A percentile compares a stretch with the other conserved stretches of the same genome.
Conservation (phyloP, 2,329 filamentous ascomycete species). For the Nigrospora oryzae region DNA sequence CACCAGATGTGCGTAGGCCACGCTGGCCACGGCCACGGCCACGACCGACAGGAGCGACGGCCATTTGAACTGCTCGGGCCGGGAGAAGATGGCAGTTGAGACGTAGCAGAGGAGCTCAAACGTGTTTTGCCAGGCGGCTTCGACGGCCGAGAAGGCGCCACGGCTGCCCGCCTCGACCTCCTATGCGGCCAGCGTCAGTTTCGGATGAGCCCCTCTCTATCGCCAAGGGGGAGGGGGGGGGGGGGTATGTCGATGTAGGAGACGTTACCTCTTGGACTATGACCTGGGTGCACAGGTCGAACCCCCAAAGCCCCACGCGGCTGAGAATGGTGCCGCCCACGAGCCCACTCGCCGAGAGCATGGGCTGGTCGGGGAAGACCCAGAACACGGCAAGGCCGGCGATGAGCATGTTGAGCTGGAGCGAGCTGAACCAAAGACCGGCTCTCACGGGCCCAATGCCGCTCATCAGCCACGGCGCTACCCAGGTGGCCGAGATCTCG, state of each 20-base stretch:
- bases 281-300: conserved; percentile 50
- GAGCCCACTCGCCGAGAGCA: conserved; percentile 36
- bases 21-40: conserved; percentile 39
- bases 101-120: conserved; percentile 63
- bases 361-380: conserved; percentile 2
- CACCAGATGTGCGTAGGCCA: conserved; percentile 48
- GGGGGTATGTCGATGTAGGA: conserved; percentile 2
- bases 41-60: conserved; percentile 50
- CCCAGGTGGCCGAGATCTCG: conserved; percentile 54
- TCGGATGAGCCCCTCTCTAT: not conserved
- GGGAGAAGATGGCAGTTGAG: conserved; percentile 55
- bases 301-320: conserved; percentile 52
- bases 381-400: conserved; percentile 23
- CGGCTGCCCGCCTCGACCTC: conserved; percentile 45
- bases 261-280: conserved; percentile 49
- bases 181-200: conserved; percentile 19
- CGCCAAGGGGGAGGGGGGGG: not conserved
- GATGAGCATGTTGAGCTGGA: conserved; percentile 52
- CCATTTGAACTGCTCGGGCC: conserved; percentile 55
- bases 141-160: conserved; percentile 61
- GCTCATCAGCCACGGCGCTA: conserved; percentile 45
- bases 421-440: conserved; percentile 62
- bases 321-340: conserved; percentile 44
- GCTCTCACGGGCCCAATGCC: conserved; percentile 51
- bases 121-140: conserved; percentile 58